Conservation (phyloP, 2,329 filamentous ascomycete genomes). For the Passalora sequoiae region DNA sequence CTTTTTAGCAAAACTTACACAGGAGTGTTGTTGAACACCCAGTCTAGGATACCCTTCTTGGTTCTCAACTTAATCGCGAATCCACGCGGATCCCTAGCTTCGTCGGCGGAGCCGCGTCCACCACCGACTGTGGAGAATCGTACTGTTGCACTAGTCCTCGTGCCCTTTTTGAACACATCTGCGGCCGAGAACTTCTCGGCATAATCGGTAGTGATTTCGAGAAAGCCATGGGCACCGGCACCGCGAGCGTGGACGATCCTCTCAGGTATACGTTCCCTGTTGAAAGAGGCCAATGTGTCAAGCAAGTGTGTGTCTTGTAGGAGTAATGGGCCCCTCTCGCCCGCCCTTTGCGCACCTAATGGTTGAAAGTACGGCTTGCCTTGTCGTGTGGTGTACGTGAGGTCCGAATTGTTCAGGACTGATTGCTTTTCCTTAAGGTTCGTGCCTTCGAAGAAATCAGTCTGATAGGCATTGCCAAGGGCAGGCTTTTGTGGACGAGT, state of each 20-base stretch:
- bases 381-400: constrained; percentile 29
- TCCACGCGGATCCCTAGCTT: constrained; percentile 44
- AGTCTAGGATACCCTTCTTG: constrained; percentile 36
- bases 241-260: constrained; percentile 61
- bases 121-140: constrained; percentile 78
- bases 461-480: constrained; percentile 17
- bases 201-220: constrained; percentile 51
- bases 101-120: constrained; percentile 65
- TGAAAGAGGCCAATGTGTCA: constrained; percentile 60
- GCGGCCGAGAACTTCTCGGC: constrained; percentile 40
- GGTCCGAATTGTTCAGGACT: constrained; percentile 28
- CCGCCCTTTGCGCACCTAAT: constrained; percentile 43
- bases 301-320: constrained; percentile 63
- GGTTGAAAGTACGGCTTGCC: constrained; percentile 29
- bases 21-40: constrained; percentile 20
- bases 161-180: constrained; percentile 60
- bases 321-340: constrained; percentile 49
- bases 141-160: constrained; percentile 62
- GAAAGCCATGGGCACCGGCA: constrained; percentile 49
- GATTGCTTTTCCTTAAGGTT: constrained; percentile 24
- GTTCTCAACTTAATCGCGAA: constrained; percentile 50
- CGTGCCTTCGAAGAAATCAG: constrained; percentile 28
- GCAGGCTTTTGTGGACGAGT: constrained; percentile 9
- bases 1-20: constrained; percentile 12
- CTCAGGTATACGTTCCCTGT: constrained; percentile 66